Base-by-base conservation (phyloP, 345 rosid species). In the Draba incana region DNA sequence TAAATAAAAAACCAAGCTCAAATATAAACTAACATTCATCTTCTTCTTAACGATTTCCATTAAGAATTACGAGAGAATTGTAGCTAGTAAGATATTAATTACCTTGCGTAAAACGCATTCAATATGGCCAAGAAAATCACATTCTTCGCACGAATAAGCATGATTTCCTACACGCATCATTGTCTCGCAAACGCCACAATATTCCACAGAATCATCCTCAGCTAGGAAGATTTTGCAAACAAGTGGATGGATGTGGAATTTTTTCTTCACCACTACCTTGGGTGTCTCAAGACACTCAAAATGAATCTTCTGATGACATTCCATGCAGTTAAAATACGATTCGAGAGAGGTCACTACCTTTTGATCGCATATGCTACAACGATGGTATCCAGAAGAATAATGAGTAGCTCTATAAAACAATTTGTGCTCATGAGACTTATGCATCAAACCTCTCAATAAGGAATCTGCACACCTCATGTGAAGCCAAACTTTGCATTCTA, bases 121-220 rank as follows among this genome's bases (percentile, higher is more conserved):
- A 7, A 71, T 39, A 38, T 71, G 74, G 12, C 69, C 50, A 54
- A 71, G 15, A 67, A 10, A 66, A 20, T 15, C 28, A 52, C 69
- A 54, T 53, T 61, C 51, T 42, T 54, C 1, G 15, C 77, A 71
- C 3, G 12, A 61, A 39, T 71, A 71, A 52, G 12, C 69, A 46
- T 45, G 54, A 47, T 66, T 53, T 25, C 41, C 46, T 12, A 2
- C 37, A 3, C 37, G 9, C 20, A 64, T 56, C n/a, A 41, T 43
- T 24, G 39, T 31, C 35, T 53, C 68, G 16, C 78, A 74, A 2
- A 30, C 57, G 15, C 57, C 60, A 52, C 72, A 66, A 20, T 45
- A 66, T 15, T 70, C 57, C 14, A 57, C 24, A 10, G 49, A 58
- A 14, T 58, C 53, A 3, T 57, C 49, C 0, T 54, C 58, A 2